Evolutionary conservation across 2,329 filamentous ascomycete species (phyloP).

Genomic region (Tolypocladium ovalisporum): DNA sequence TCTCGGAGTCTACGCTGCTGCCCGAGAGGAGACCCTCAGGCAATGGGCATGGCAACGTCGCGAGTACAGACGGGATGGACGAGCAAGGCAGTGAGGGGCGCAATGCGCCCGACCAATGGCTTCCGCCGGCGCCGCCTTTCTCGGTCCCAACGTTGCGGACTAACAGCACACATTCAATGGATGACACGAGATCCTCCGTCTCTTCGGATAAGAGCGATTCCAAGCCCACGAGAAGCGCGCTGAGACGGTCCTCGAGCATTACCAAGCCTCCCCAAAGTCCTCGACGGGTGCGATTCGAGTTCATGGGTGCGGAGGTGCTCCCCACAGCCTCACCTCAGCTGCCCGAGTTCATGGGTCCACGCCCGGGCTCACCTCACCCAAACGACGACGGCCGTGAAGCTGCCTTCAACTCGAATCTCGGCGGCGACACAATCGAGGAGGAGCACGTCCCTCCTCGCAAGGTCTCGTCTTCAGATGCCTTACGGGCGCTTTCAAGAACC

Average conservation of each 20-base stretch:
- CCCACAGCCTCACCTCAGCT: constrained; percentile 45
- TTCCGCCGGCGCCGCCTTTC: constrained; percentile 9
- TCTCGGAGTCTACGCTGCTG: constrained; percentile 7
- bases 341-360: constrained; percentile 18
- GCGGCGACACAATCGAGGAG: constrained; percentile 27
- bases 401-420: constrained; percentile 19
- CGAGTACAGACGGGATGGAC: constrained; percentile 11
- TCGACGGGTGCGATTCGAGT: constrained; percentile 52
- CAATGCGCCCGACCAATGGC: constrained; percentile 6
- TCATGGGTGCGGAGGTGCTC: constrained; percentile 48
- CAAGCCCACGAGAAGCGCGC: constrained; percentile 40
- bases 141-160: constrained; percentile 24
- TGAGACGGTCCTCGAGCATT: constrained; percentile 44
- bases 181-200: constrained; percentile 38
- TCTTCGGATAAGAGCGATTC: constrained; percentile 42
- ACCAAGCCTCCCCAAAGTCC: constrained; percentile 40
- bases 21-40: background rate
- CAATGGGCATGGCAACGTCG: constrained; percentile 10
- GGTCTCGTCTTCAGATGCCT: constrained; percentile 43
- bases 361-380: constrained; percentile 12
- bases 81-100: constrained; percentile 6
- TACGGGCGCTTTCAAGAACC: constrained; percentile 39
- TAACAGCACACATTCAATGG: constrained; percentile 22
- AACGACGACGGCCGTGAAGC: constrained; percentile 15
- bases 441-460: constrained; percentile 37